Evolutionary conservation across 208 protist genomes (phyloP).

Genomic region (Leishmania turanica): DNA sequence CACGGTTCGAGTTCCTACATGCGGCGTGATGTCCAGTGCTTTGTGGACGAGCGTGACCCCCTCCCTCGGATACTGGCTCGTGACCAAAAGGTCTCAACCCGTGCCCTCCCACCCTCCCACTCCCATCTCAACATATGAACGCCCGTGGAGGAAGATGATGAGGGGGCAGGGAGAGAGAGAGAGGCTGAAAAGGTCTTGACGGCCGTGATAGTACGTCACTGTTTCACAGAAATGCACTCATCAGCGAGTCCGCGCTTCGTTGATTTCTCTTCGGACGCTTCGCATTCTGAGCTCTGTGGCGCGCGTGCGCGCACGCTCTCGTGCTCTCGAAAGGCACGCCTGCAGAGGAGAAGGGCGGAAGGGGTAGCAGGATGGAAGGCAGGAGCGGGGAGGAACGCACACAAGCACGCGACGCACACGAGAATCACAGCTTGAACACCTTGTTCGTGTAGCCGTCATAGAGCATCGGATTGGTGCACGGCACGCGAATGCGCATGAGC

Average conservation of each 20-base stretch:
- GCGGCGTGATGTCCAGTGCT: neutral
- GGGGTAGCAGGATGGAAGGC: neutral
- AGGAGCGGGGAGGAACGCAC: neutral
- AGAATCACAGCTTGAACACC: conserved; percentile 17
- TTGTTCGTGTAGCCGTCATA: conserved; percentile 90
- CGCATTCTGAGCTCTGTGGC: neutral
- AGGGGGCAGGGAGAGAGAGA: neutral
- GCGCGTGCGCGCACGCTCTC: neutral
- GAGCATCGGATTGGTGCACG: conserved; percentile 88
- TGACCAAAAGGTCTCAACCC: too few relatives aligned
- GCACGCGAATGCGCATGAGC: conserved; percentile 91
- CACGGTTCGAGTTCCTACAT: neutral
- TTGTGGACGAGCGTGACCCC: neutral
- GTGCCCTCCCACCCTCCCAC: neutral
- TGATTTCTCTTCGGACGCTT: neutral
- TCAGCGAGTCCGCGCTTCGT: neutral
- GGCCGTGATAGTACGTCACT: neutral
- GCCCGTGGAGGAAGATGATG: neutral
- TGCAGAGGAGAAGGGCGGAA: neutral
- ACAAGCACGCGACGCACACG: neutral
- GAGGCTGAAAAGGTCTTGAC: neutral
- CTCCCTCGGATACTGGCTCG: neutral
- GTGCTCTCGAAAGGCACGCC: neutral
- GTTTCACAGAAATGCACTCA: neutral
- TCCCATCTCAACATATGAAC: neutral